A percentile compares a stretch with the other conserved stretches of the same genome.
phyloP scores from a whole-genome alignment of 2,329 filamentous ascomycete species.

The Talaromyces sp. region DNA sequence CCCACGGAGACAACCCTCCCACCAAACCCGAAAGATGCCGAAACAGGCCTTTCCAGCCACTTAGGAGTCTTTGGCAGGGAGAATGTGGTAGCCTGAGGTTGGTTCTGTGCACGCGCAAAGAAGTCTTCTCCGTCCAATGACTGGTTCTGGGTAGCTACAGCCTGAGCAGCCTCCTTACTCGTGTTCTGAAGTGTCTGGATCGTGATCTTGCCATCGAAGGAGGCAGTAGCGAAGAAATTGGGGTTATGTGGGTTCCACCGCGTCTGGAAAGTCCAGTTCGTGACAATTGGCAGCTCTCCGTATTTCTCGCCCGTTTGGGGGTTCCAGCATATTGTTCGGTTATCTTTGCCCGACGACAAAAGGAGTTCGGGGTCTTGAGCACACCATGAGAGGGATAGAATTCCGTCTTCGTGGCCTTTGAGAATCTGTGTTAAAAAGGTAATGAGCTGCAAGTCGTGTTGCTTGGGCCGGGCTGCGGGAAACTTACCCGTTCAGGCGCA shows the following conservation, averaged over 20 bases:
- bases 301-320: slow-evolving; percentile 81
- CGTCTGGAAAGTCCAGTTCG: slow-evolving; percentile 99
- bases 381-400: slow-evolving; percentile 94
- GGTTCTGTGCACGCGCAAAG: slow-evolving; percentile 87
- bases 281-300: slow-evolving; percentile 93
- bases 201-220: slow-evolving; percentile 94
- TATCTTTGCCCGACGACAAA: slow-evolving; percentile 93
- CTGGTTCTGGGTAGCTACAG: slow-evolving; percentile 59
- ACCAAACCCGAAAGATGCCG: slow-evolving; percentile 90
- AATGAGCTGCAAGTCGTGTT: not conserved
- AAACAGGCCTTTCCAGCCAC: slow-evolving; percentile 81
- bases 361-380: slow-evolving; percentile 82
- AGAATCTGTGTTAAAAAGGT: slow-evolving; percentile 56
- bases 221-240: slow-evolving; percentile 86
- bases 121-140: slow-evolving; percentile 89
- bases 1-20: slow-evolving; percentile 81
- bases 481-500: slow-evolving; percentile 66
- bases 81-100: slow-evolving; percentile 87
- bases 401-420: slow-evolving; percentile 88
- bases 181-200: slow-evolving; percentile 94
- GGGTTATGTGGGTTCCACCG: slow-evolving; percentile 92
- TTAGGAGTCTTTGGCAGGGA: slow-evolving; percentile 79
- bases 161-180: slow-evolving; percentile 65
- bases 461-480: too few relatives aligned
- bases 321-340: slow-evolving; percentile 93